Evolutionary conservation across 1,139 yeast genomes (phyloP), one percentile per base, ranked within the genome.

Genomic region (Debaryomyces coudertii): DNA sequence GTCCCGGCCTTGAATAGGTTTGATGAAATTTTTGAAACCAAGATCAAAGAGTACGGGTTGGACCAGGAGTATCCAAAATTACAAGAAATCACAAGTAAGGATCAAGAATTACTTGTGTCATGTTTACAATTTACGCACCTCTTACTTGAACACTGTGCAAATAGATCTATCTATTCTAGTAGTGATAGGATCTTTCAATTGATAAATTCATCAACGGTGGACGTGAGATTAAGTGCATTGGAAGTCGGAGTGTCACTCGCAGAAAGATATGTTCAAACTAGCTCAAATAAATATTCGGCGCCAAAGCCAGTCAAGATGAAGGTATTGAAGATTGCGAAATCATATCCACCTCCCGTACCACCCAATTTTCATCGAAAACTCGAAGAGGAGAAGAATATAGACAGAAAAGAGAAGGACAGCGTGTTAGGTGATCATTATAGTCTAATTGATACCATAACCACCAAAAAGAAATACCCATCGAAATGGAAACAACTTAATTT

Each of bases 1-100:
- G 77, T 88, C 16, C 78, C 85, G 0, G 80, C 89, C 1, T 70
- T 92, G 53, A 87, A 90, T 62, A 73, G 85, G 53, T 82, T 90
- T 56, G 97, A 90, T 60, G 77, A 72, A 11, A 75, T 88, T 15
- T 69, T 89, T 47, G 87, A 83, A 45, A 54, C 56, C 4, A 66
- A 77, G 34, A 78, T 86, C 22, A 64, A 65, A 11, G 79, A 79
- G 51, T 87, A 89, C 57, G 75, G 72, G 5, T 73, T 87, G 39
- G 71, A 70, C 27, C 71, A 74, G 14, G 79, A 76, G n/a, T 61
- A 58, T 49, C 75, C 77, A 7, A 71, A 65, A 46, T 72, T 87
- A 31, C 66, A 65, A 14, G 69, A 71, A 14, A 73, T 89, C 50
- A 58, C 68, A 0, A 46, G 53, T 0, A 63, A 63, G 0, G 95